These are phyloP conservation scores for Phytophthora pistaciae DNA, from an alignment of 352 stramenopile genomes.

Conservation along the genomic window DNA sequence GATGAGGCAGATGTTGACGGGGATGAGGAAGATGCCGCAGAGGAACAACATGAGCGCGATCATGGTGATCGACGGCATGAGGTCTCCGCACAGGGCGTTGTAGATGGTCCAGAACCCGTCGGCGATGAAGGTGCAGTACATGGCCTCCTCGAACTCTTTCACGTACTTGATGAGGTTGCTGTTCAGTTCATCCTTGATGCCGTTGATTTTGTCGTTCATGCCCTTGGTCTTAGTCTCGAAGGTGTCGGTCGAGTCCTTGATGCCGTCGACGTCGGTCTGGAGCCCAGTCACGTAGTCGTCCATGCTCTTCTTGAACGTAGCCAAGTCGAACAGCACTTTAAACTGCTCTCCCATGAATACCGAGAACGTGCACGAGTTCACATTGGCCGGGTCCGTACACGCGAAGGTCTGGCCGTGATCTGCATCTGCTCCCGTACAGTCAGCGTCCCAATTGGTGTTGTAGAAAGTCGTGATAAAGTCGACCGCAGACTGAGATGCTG, in stretches of 20 bases:
- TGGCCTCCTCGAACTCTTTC: constrained; percentile 58
- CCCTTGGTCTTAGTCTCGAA: constrained; percentile 59
- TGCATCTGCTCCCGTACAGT: no score
- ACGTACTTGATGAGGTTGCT: constrained; percentile 62
- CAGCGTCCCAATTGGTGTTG: no score
- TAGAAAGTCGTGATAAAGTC: no score
- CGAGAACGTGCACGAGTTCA: constrained; percentile 19
- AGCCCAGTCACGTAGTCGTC: no score
- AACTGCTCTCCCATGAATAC: constrained; percentile 23
- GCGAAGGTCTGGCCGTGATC: neutral
- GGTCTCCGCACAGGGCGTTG: constrained; percentile 57
- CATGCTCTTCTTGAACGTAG: no score
- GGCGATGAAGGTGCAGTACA: constrained; percentile 73
- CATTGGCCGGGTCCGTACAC: neutral
- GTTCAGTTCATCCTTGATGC: constrained; percentile 54
- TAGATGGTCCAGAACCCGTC: constrained; percentile 62
- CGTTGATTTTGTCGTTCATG: constrained; percentile 47
- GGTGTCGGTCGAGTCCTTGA: constrained; percentile 33
- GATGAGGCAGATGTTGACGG: constrained; percentile 76
- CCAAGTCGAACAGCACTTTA: no score
- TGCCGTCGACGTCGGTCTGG: no score
- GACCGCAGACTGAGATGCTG: no score
- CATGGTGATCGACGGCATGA: constrained; percentile 78
- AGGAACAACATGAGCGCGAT: constrained; percentile 82
- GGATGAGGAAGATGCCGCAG: constrained; percentile 69